Evolutionary conservation across 2,329 filamentous ascomycete species (phyloP), one percentile per base, ranked within the genome.

Genomic region (Fusarium nisikadoi): DNA sequence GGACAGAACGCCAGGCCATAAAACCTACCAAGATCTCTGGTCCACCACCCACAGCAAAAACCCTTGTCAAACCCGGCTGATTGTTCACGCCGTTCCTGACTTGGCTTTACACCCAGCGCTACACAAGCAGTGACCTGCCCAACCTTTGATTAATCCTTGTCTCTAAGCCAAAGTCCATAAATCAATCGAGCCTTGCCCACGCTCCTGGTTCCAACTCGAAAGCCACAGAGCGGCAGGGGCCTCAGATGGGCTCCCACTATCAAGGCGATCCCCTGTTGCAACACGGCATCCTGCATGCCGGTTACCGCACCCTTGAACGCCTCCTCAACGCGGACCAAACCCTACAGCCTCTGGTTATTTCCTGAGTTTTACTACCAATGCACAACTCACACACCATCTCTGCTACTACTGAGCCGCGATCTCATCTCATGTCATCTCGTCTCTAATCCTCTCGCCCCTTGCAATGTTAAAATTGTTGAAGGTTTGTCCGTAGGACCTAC

Each of bases 71-170:
- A 75, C 75, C 71, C 66, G 62, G 68, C 66, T 73, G 75, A 73
- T 75, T 75, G 62, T 70, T 71, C 74, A 73, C 72, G 66, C 67
- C 74, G 74, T 76, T 76, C 75, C 72, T 75, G 75, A 73, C 70
- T 73, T 77, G 75, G 66, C 66, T 71, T 63, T 62, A 52, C 66
- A 58, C 70, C 59, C 69, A 35, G 53, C 39, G 29, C 53, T 56
- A 47, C 53, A 56, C 54, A 56, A 29, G 19, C 29, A 56, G 54
- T 68, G 55, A 62, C 55, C 23, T 58, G 62, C 57, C 53, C 68
- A 65, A 57, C 58, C 61, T 55, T 58, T 42, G 35, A 46, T 38
- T 33, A 61, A 61, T 57, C 69, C 62, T 57, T 68, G 62, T 57
- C 57, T 59, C 38, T 62, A 73, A 65, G 62, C 49, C 50, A 47